Base-by-base conservation (phyloP, 2,329 filamentous ascomycete species). In the Monilinia aucupariae region DNA sequence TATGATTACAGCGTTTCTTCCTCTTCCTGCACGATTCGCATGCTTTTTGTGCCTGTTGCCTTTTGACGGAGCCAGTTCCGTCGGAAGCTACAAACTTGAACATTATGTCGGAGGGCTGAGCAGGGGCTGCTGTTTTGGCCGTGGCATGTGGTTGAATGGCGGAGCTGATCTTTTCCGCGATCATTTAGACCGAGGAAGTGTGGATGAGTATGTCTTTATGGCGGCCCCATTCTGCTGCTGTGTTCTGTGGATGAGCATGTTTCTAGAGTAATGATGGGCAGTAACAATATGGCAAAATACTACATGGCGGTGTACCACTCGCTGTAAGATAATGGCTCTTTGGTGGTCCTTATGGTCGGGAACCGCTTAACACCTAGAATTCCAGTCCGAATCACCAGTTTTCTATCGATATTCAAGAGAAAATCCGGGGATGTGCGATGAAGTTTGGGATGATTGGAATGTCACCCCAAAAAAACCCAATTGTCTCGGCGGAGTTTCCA, bases 51-150 rank as follows among this genome's bases (percentile, higher is more conserved):
- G 84, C 82, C 69, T 86, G 84, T 67, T 83, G 83, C 58, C 83
- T 76, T 74, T 86, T 86, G 17, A 63, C 52, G 22, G 65, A 43
- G 61, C 83, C 73, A 22, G 82, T 82, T 30, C 76, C 76, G 71
- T 85, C 81, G 15, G 82, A 81, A 60, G 78, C 81, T 63, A 86
- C 80, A 71, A 85, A 86, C 69, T 80, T 83, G 72, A 85, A 81
- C 72, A 75, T 75, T n/a, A n/a, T 47, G 41, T 55, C 41, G 54
- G 54, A 58, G 54, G 47, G 20, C 25, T 15, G 37, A 30, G 51
- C 17, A n/a, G 41, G 3, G 13, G 6, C 5, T 56, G 53, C 7
- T 34, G n/a, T 17, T 32, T 7, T 13, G 4, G 27, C 49, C n/a
- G 27, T 50, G n/a, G 45, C 17, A 37, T 37, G 17, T 37, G 43